Evolutionary conservation across 371 early-diverging fungal genomes (phyloP).

Genomic region (Zopfochytrium polystomum): DNA sequence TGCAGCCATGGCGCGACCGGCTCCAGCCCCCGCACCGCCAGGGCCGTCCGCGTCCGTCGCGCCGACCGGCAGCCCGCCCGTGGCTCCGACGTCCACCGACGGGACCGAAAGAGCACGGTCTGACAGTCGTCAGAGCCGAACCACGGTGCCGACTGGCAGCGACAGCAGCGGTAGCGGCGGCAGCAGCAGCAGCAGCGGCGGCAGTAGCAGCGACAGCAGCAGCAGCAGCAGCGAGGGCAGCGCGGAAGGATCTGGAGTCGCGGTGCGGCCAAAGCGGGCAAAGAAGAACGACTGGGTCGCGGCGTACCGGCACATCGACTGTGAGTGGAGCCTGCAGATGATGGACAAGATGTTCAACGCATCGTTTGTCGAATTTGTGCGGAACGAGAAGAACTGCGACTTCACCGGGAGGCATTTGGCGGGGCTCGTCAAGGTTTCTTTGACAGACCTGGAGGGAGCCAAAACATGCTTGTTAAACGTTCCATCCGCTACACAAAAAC

Average conservation of each 20-base stretch:
- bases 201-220: not conserved
- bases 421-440: conserved; percentile 35
- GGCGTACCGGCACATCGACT: conserved; percentile 24
- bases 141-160: too few species aligned
- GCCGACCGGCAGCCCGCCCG: not conserved
- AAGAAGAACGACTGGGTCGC: conserved; percentile 16
- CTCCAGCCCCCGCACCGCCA: not conserved
- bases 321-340: conserved; percentile 41
- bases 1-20: not conserved
- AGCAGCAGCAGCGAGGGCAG: not conserved
- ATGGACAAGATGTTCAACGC: conserved; percentile 42
- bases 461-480: not conserved
- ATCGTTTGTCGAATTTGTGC: conserved; percentile 36
- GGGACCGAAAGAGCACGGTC: not conserved
- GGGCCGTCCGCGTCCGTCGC: not conserved
- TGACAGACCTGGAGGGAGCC: too few species aligned
- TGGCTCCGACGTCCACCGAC: not conserved
- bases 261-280: not conserved
- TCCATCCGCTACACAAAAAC: not conserved
- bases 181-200: too few species aligned
- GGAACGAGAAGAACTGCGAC: conserved; percentile 39
- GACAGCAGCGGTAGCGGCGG: too few species aligned
- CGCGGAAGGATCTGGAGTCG: not conserved
- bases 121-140: not conserved
- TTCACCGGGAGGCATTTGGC: conserved; percentile 32